phyloP scores from a whole-genome alignment of 2,329 filamentous ascomycete species.

The Arthrobotrys megalospora region DNA sequence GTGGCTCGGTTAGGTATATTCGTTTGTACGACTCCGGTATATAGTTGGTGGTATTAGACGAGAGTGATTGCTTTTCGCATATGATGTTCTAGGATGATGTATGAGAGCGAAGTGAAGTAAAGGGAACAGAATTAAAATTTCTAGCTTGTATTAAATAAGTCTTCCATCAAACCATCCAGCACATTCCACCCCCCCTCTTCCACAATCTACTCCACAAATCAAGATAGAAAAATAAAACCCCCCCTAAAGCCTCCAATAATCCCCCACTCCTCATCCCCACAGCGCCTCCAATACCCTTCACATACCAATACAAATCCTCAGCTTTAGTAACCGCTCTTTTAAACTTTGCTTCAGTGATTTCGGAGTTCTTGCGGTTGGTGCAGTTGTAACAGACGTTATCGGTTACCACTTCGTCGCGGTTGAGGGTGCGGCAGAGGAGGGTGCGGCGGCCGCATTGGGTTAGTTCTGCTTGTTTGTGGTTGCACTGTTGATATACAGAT shows the following conservation, averaged over 20 bases:
- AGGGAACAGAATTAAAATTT: no score
- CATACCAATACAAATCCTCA: conserved; percentile 52
- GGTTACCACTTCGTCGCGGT: conserved; percentile 18
- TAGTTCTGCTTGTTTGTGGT: conserved; percentile 50
- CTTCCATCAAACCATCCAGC: no score
- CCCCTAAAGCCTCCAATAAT: conserved; percentile 40
- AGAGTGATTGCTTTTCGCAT: no score
- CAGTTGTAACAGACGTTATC: conserved; percentile 46
- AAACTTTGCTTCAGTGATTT: conserved; percentile 10
- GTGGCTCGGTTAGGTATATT: no score
- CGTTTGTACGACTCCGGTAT: no score
- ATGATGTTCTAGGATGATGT: no score
- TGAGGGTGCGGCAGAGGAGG: conserved; percentile 50
- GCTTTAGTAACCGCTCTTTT: conserved; percentile 33
- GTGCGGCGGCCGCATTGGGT: conserved; percentile 43
- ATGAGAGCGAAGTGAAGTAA: no score
- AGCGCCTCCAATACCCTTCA: conserved; percentile 46
- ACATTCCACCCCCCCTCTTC: neutral
- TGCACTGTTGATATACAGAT: conserved; percentile 30
- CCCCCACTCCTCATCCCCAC: conserved; percentile 43
- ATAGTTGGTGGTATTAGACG: no score
- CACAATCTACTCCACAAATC: no score
- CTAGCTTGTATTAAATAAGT: no score
- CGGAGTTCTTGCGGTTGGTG: neutral
- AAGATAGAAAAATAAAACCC: neutral